Evolutionary conservation across 2,329 filamentous ascomycete species (phyloP), one percentile per base, ranked within the genome.

Genomic region (Aspergillus glaucus): DNA sequence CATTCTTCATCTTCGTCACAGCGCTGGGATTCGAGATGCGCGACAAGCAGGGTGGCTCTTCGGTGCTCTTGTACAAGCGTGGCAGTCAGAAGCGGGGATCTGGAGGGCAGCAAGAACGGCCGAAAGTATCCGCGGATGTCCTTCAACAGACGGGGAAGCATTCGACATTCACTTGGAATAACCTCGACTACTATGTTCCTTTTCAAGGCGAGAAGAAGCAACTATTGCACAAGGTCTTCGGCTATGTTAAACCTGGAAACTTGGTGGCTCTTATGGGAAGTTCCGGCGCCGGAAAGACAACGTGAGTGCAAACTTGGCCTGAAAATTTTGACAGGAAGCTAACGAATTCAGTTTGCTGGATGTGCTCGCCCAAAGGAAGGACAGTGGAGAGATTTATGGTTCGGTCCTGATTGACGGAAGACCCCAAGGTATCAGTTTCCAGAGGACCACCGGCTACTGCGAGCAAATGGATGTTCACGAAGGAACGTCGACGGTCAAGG

Each of bases 261-360:
- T 74, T 91, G 14, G 89, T 86, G 0, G 86, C 87, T 1, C 73
- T 92, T 1, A 91, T 91, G 87, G 87, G 87, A 42, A 86, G 88
- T 2, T 89, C 86, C 5, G 89, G 90, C 46, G 90, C 90, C 0
- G 72, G 72, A 36, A 75, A 75, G 49, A 75, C 72, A 12, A 75
- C 72, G 40, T 64, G 49, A 45, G 61, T 56, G 3, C 9, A n/a
- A 2, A 12, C 32, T 19, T 14, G 10, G n/a, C 14, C 15, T 21
- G 2, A 4, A 14, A 6, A 6, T 22, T 28, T n/a, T 15, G 12
- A 1, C 6, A n/a, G 15, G 15, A 17, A 30, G 19, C 30, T 45
- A 32, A 49, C 14, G n/a, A 37, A 24, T 22, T 4, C 45, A 65
- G 63, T 0, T 76, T 75, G 6, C 55, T 75, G 8, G 70, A 75